Base-by-base conservation (phyloP, 1,284 basidiomycete genomes). In the Naganishia sp. region DNA sequence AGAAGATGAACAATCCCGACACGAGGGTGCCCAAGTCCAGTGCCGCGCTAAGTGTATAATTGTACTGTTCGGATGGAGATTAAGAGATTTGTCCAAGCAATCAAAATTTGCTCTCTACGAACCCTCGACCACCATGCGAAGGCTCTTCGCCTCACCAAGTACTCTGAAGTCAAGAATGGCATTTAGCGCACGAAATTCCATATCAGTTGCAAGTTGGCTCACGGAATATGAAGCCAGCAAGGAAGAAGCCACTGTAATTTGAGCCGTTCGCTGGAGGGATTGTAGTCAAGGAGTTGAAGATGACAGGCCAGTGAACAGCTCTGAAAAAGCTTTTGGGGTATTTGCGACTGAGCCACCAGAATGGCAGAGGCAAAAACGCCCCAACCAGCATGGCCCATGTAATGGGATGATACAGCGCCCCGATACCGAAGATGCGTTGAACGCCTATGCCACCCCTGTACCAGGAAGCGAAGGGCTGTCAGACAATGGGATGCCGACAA, bases 71-170 rank as follows among this genome's bases (percentile, higher is more conserved):
- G 54, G 33, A 21, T 23, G 13, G 77, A 31, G 65, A 53, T 16
- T 42, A 44, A 55, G 15, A 43, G 13, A 48, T 42, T 60, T 43
- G 39, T 15, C 55, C 3, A 25, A 23, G 28, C 3, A 28, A 11
- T 15, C 31, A 16, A 18, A 10, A 33, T 9, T 3, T 5, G 59
- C 13, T 31, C 56, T 53, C 63, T 49, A 64, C 89, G 88, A 63
- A 90, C 78, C 83, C 96, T 97, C 75, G 88, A 89, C 95, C 95
- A 99, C 93, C 94, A 97, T 1, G 80, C 75, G 79, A 96, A 97
- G 75, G 88, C 86, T 67, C 83, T 81, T 74, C 88, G 86, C 64
- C 94, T 82, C 39, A 96, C 82, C 64, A 89, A 78, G 79, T 89
- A 98, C 77, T 59, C 46, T 55, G 46, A 15, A 5, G 3, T 16